phyloP scores from a whole-genome alignment of 2,329 filamentous ascomycete species.

The Pezicula rhizophila region DNA sequence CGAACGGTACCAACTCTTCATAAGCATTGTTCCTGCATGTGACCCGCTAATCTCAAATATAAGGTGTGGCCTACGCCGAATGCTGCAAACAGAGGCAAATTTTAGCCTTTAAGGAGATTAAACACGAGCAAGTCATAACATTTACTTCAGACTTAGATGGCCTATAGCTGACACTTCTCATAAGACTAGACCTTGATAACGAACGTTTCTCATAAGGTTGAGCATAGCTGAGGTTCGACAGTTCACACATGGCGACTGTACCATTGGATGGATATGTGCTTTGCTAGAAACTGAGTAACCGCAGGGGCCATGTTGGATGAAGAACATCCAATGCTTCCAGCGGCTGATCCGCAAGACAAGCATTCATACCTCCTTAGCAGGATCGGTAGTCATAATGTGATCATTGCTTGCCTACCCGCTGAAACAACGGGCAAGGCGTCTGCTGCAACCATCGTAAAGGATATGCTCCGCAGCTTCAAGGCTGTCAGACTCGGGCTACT shows the following conservation, averaged over 20 bases:
- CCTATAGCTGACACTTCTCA: too few species aligned
- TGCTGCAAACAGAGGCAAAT: too few species aligned
- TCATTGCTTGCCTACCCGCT: conserved; percentile 14
- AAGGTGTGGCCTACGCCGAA: too few species aligned
- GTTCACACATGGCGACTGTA: conserved; percentile 10
- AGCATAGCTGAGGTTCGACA: background rate
- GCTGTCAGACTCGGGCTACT: conserved; percentile 9
- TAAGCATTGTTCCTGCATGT: too few species aligned
- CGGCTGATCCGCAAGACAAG: conserved; percentile 5
- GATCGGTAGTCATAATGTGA: conserved; percentile 14
- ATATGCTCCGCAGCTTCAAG: conserved; percentile 12
- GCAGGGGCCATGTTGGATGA: conserved; percentile 15
- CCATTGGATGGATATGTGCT: conserved; percentile 18
- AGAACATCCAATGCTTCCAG: conserved; percentile 3
- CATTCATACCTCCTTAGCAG: conserved; percentile 12
- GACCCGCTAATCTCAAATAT: too few species aligned
- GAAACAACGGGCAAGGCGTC: conserved; percentile 9
- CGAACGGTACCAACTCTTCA: too few species aligned
- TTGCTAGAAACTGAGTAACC: conserved; percentile 11
- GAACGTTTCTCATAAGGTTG: background rate
- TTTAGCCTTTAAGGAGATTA: too few species aligned
- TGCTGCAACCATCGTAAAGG: conserved; percentile 9
- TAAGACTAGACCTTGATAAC: too few species aligned
- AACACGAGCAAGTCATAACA: too few species aligned
- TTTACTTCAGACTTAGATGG: too few species aligned